These are phyloP conservation scores for Clarireedia hainanense DNA, from an alignment of 2,329 filamentous ascomycete species.

Conservation along the genomic window DNA sequence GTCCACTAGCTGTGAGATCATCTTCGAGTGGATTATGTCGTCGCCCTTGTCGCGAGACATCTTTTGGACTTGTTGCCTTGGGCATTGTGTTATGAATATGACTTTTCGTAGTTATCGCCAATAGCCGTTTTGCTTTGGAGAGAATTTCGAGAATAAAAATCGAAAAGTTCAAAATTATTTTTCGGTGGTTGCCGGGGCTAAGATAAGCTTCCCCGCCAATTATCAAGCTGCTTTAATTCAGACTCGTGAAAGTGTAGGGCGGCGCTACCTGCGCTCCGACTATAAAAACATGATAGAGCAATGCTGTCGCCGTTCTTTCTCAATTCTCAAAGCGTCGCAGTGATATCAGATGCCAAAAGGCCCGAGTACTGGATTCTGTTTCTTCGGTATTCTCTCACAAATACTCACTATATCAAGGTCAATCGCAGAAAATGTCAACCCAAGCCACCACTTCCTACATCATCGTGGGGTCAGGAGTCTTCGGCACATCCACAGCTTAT, in stretches of 20 bases:
- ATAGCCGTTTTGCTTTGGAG: neutral
- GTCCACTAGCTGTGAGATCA: conserved; percentile 65
- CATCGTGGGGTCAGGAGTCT: conserved; percentile 45
- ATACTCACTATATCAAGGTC: neutral
- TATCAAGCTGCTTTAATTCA: neutral
- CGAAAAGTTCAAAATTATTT: conserved; percentile 7
- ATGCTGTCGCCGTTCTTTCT: too few relatives aligned
- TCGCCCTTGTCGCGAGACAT: conserved; percentile 49
- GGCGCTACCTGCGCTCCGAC: neutral
- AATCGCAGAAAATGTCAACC: neutral
- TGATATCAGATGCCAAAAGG: too few relatives aligned
- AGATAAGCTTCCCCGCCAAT: conserved; percentile 9
- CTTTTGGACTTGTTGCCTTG: conserved; percentile 58
- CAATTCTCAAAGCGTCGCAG: too few relatives aligned
- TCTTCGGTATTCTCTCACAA: neutral
- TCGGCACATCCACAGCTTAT: conserved; percentile 43
- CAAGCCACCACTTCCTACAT: conserved; percentile 25
- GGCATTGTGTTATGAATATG: conserved; percentile 51
- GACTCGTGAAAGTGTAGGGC: neutral
- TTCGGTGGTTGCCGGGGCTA: conserved; percentile 3
- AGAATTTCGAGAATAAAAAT: conserved; percentile 13
- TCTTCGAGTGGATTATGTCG: conserved; percentile 89
- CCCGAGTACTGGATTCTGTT: too few relatives aligned
- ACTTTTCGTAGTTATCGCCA: neutral
- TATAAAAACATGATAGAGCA: too few relatives aligned